Conservation (phyloP, 139 green algal species). For the Chlorella sp. region DNA sequence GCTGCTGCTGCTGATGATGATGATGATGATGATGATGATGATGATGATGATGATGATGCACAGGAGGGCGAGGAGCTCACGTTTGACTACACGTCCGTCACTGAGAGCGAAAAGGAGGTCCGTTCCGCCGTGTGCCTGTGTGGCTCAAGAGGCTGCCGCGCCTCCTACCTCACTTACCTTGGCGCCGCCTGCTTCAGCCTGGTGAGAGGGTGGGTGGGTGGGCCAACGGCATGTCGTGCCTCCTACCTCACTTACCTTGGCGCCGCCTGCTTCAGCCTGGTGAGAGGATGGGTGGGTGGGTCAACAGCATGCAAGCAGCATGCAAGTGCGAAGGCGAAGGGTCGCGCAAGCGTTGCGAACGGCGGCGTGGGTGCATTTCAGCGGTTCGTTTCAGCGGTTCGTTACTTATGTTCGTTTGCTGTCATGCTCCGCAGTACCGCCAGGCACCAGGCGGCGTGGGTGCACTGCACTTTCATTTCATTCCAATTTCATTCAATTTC, state of each 20-base stretch:
- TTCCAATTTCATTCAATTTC: no score
- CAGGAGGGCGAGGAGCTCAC: slow-evolving; percentile 71
- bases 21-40: no score
- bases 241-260: not conserved
- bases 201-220: not conserved
- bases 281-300: not conserved
- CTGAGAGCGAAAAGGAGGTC: slow-evolving; percentile 76
- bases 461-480: no score
- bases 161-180: slow-evolving; percentile 80
- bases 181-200: slow-evolving; percentile 63
- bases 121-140: slow-evolving; percentile 81
- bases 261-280: not conserved
- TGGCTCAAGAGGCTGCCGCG: slow-evolving; percentile 58
- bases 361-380: not conserved
- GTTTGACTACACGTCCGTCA: slow-evolving; percentile 86
- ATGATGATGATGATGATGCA: no score
- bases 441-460: no score
- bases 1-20: no score
- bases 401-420: not conserved
- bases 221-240: not conserved
- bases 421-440: not conserved
- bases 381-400: not conserved
- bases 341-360: not conserved
- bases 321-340: not conserved
- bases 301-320: not conserved